These are phyloP conservation scores for Schizothecium vesticola DNA, from an alignment of 495 filamentous ascomycete genomes.

Conservation along the genomic window DNA sequence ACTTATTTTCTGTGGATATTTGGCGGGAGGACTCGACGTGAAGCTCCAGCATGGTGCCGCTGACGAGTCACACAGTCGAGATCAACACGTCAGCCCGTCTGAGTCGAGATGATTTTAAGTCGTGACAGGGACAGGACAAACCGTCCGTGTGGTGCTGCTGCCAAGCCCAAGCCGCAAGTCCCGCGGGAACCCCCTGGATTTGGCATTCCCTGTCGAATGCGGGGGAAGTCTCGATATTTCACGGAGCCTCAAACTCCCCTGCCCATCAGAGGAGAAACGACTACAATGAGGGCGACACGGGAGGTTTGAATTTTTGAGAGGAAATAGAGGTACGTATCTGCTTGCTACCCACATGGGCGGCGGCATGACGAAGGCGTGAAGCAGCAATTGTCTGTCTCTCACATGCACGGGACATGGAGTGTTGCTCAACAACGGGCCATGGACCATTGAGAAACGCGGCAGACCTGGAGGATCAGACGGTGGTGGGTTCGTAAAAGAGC, in stretches of 20 bases:
- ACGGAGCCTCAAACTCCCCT: slow-evolving; percentile 23
- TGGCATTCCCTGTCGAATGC: neutral
- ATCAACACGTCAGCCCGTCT: slow-evolving; percentile 21
- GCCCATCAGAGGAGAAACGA: slow-evolving; percentile 9
- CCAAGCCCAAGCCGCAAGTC: neutral
- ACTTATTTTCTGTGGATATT: neutral
- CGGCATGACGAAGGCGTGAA: slow-evolving; percentile 5
- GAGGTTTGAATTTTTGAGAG: neutral
- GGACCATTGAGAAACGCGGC: neutral
- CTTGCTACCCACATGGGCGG: neutral
- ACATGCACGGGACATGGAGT: slow-evolving; percentile 1
- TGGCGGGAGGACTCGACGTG: no score
- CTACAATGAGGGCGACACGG: neutral
- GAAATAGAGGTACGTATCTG: neutral
- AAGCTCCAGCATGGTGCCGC: neutral
- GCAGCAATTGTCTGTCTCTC: slow-evolving; percentile 10
- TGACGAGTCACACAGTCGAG: slow-evolving; percentile 8
- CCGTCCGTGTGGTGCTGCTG: neutral
- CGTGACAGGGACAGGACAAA: neutral
- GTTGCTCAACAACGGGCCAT: neutral
- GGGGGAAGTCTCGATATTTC: slow-evolving; percentile 2
- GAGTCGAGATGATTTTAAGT: slow-evolving; percentile 1
- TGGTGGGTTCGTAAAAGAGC: slow-evolving; percentile 14
- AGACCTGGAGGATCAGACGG: neutral
- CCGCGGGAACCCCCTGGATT: neutral